Conservation (phyloP, 2,329 filamentous ascomycete genomes). For the Colletotrichum euphorbiae region DNA sequence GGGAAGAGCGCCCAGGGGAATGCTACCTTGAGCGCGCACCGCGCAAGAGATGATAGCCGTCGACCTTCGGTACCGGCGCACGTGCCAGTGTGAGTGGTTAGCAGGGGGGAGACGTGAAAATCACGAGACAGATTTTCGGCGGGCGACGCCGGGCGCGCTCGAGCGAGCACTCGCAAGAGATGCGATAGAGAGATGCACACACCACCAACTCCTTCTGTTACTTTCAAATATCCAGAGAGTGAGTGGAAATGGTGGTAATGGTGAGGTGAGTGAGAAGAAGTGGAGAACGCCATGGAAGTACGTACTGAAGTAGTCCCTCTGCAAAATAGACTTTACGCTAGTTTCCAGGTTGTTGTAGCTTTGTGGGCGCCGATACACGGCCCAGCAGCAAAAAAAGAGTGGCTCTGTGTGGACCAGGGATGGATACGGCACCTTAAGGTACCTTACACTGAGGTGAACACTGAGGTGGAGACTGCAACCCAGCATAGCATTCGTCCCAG, state of each 20-base stretch:
- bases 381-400: slow-evolving; percentile 19
- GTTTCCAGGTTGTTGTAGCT: neutral
- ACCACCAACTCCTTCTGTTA: neutral
- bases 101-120: neutral
- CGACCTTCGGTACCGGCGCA: neutral
- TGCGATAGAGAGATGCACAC: slow-evolving; percentile 1
- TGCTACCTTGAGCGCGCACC: neutral
- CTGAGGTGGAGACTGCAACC: too few relatives aligned
- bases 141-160: neutral
- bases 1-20: neutral
- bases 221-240: neutral
- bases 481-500: too few relatives aligned
- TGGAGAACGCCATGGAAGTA: slow-evolving; percentile 15
- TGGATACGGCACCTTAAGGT: too few relatives aligned
- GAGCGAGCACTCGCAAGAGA: slow-evolving; percentile 3
- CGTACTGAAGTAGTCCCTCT: neutral
- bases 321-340: slow-evolving; percentile 38
- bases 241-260: neutral
- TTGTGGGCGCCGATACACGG: slow-evolving; percentile 31
- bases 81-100: slow-evolving; percentile 6
- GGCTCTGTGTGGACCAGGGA: slow-evolving; percentile 15
- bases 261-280: slow-evolving; percentile 12
- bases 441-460: too few relatives aligned
- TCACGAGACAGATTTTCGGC: neutral
- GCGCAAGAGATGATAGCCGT: neutral